These are phyloP conservation scores for Theileria annulata DNA, from an alignment of 169 alveolate genomes.

Conservation along the genomic window DNA sequence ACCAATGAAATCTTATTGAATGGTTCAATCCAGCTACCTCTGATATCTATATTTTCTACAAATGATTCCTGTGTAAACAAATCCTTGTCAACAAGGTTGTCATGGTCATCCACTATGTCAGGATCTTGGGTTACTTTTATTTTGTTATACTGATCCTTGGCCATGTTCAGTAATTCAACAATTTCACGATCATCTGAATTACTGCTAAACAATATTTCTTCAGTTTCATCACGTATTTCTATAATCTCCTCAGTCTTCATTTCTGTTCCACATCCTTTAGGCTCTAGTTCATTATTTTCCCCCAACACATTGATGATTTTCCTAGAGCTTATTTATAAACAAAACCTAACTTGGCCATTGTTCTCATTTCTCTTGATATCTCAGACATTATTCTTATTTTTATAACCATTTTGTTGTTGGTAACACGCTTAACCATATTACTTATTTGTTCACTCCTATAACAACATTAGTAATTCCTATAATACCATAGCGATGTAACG, in stretches of 20 bases:
- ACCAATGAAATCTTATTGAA: conserved; percentile 13
- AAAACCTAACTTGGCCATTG: background rate
- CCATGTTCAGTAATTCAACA: background rate
- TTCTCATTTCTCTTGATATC: background rate
- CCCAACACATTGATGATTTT: background rate
- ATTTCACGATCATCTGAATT: background rate
- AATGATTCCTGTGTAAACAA: conserved; percentile 12
- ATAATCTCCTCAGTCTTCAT: background rate
- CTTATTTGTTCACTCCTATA: conserved; percentile 9
- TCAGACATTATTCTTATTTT: background rate
- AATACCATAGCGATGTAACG: conserved; percentile 2
- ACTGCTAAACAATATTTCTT: background rate
- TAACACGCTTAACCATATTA: background rate
- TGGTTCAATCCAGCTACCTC: conserved; percentile 22
- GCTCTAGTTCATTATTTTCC: background rate
- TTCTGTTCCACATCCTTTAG: background rate
- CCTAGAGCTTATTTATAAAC: background rate
- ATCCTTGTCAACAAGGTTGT: background rate
- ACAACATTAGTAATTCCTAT: background rate
- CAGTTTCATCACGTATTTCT: background rate
- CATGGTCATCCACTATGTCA: background rate
- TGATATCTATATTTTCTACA: conserved; percentile 10
- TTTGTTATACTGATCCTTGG: background rate
- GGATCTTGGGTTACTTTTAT: background rate
- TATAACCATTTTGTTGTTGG: background rate